These are phyloP conservation scores for Thalassiosira exigua DNA, from an alignment of 352 stramenopile species.

Conservation along the genomic window DNA sequence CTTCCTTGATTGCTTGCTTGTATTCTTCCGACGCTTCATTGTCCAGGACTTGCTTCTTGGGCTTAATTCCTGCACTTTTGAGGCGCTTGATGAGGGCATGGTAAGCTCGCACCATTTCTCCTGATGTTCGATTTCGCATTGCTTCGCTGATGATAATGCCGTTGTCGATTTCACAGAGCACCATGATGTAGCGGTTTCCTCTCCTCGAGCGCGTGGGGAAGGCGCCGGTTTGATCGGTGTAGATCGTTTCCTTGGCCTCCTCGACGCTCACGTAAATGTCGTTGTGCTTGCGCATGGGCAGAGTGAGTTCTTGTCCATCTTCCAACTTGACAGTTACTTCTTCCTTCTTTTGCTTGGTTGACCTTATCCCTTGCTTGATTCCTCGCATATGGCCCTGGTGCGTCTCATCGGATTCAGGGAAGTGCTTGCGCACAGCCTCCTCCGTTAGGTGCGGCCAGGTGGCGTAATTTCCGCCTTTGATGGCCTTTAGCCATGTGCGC, in stretches of 20 bases:
- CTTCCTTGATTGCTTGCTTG: slow-evolving; percentile 31
- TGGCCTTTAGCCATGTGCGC: slow-evolving; percentile 23
- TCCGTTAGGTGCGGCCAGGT: slow-evolving; percentile 34
- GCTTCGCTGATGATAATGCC: slow-evolving; percentile 45
- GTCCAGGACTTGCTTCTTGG: slow-evolving; percentile 47
- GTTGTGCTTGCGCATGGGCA: slow-evolving; percentile 1
- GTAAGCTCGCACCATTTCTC: slow-evolving; percentile 32
- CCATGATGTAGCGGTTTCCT: slow-evolving; percentile 61
- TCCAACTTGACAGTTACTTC: background rate
- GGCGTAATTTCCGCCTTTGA: slow-evolving; percentile 25
- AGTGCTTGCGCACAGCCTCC: slow-evolving; percentile 24
- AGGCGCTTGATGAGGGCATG: slow-evolving; percentile 9
- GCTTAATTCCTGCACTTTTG: background rate
- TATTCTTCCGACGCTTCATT: slow-evolving; percentile 42
- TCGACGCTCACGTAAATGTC: slow-evolving; percentile 24
- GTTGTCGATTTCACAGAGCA: slow-evolving; percentile 58
- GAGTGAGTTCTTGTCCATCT: background rate
- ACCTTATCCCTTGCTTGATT: slow-evolving; percentile 22
- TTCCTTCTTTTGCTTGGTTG: slow-evolving; percentile 11
- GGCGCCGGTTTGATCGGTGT: slow-evolving; percentile 59
- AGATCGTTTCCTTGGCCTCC: slow-evolving; percentile 20
- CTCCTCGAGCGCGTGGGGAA: slow-evolving; percentile 40
- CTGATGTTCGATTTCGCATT: slow-evolving; percentile 22
- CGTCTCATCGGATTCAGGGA: slow-evolving; percentile 20
- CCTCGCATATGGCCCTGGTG: slow-evolving; percentile 38